phyloP scores from a whole-genome alignment of 768 basidiomycete species.

The Dioszegia aurantiaca region DNA sequence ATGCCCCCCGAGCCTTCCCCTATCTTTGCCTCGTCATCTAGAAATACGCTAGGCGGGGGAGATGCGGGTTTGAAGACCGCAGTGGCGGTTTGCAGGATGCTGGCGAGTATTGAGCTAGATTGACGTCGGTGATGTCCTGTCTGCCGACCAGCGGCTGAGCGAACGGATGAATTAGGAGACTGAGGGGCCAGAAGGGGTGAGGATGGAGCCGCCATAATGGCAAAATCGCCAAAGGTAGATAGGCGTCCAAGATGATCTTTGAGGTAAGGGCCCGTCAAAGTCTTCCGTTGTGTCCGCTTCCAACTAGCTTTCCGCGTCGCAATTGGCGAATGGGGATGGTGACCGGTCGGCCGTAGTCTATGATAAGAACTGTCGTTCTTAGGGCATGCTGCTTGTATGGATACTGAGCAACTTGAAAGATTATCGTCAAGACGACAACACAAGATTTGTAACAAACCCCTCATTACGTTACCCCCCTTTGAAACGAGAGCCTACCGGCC shows the following conservation, averaged over 20 bases:
- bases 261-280: no score
- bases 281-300: no score
- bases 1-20: not conserved
- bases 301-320: no score
- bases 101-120: conserved; percentile 7
- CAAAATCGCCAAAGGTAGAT: no score
- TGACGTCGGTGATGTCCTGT: conserved; percentile 7
- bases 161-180: not conserved
- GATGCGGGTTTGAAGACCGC: not conserved
- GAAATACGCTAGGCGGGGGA: not conserved
- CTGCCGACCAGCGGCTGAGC: conserved; percentile 12
- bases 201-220: conserved; percentile 2
- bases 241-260: no score
- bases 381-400: no score
- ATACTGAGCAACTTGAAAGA: not conserved
- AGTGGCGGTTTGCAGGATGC: conserved; percentile 9
- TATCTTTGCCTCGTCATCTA: conserved; percentile 5
- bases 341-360: no score
- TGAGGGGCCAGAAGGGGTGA: not conserved
- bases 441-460: not conserved
- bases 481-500: no score
- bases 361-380: no score
- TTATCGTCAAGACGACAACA: not conserved
- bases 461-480: not conserved
- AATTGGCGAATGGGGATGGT: no score